A percentile compares a stretch with the other conserved stretches of the same genome.
Evolutionary conservation across 177 flowering plant genomes (phyloP).

Genomic region (Tripterygium wilfordii): DNA sequence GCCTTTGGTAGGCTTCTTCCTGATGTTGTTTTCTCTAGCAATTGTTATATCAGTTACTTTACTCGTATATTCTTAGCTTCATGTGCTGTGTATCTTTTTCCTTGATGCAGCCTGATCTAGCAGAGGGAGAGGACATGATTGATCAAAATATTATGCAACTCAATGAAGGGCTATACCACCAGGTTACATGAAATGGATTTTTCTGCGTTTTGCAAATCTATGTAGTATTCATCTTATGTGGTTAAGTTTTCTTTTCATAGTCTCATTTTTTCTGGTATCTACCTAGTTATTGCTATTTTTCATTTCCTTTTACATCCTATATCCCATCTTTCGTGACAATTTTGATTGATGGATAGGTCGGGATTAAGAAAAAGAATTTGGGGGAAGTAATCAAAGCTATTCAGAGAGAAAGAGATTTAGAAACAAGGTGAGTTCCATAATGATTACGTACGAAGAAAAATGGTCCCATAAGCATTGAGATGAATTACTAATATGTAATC

Average conservation of each 20-base stretch:
- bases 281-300: too few species aligned
- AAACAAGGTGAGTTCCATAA: constrained; percentile 15
- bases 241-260: neutral
- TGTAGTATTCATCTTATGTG: neutral
- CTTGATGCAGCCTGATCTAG: constrained; percentile 34
- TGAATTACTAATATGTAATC: too few species aligned
- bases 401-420: constrained; percentile 11
- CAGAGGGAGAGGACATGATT: constrained; percentile 32
- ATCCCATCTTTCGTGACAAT: neutral
- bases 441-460: too few species aligned
- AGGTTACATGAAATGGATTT: constrained; percentile 15
- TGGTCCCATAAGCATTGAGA: too few species aligned
- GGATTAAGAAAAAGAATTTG: constrained; percentile 19
- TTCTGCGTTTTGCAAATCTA: neutral
- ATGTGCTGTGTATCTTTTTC: neutral
- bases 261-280: neutral
- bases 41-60: neutral
- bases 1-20: constrained; percentile 17
- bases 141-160: constrained; percentile 25
- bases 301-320: too few species aligned
- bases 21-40: neutral
- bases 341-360: constrained; percentile 12
- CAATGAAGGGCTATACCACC: constrained; percentile 20
- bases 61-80: neutral
- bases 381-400: constrained; percentile 18